Evolutionary conservation across 345 rosid genomes (phyloP).

Genomic region (Syzygium aqueum): DNA sequence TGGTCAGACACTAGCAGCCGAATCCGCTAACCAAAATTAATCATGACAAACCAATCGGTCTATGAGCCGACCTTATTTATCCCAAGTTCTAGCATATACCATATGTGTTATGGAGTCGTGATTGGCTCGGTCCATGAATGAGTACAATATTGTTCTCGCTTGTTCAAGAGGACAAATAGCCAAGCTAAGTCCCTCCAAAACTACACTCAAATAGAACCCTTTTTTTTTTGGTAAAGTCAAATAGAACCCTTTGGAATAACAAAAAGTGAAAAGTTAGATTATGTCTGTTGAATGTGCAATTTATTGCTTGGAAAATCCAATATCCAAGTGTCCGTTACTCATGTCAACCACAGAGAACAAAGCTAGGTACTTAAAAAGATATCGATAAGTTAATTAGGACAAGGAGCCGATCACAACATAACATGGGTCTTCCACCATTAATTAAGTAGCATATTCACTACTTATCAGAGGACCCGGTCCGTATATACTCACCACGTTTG

Average conservation of each 20-base stretch:
- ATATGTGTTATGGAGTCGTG: not conserved
- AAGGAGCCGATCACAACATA: not conserved
- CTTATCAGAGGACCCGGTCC: not conserved
- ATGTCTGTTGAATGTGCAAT: not conserved
- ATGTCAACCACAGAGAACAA: not conserved
- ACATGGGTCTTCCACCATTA: not conserved
- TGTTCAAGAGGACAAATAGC: not conserved
- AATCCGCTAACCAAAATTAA: not conserved
- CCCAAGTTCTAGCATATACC: not conserved
- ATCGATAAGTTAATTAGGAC: not conserved
- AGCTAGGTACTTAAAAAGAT: not conserved
- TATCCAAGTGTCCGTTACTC: not conserved
- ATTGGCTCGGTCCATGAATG: not conserved
- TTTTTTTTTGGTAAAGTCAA: too few species aligned
- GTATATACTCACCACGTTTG: conserved; percentile 25
- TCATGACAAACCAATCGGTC: not conserved
- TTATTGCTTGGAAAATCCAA: too few species aligned
- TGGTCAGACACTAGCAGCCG: not conserved
- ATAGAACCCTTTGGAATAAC: not conserved
- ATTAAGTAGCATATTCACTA: not conserved
- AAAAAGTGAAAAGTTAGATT: not conserved
- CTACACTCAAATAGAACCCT: too few species aligned
- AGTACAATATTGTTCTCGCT: not conserved
- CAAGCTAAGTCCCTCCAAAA: not conserved
- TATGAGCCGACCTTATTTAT: not conserved